phyloP scores from a whole-genome alignment of 371 early-diverging fungal species.

The Mortierella sp. region DNA sequence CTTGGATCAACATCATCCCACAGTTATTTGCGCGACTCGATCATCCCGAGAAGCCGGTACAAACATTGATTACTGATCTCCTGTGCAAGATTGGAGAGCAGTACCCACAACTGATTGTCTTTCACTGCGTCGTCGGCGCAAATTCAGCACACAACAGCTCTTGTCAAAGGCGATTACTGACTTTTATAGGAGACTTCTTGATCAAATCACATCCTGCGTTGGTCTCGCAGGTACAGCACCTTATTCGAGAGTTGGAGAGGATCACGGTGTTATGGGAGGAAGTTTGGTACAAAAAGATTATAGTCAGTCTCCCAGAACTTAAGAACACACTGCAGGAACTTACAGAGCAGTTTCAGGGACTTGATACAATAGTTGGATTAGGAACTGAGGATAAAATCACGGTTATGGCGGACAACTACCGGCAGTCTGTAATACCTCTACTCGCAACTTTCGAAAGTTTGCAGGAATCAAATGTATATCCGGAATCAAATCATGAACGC shows the following conservation, averaged over 20 bases:
- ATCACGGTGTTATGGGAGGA: slow-evolving; percentile 90
- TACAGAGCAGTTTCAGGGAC: slow-evolving; percentile 67
- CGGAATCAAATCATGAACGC: slow-evolving; percentile 72
- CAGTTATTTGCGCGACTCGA: slow-evolving; percentile 83
- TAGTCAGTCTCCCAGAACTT: slow-evolving; percentile 72
- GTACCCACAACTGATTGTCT: slow-evolving; percentile 77
- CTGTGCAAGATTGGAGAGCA: slow-evolving; percentile 70
- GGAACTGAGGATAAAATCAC: slow-evolving; percentile 60
- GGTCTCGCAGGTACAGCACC: slow-evolving; percentile 68
- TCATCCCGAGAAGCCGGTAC: slow-evolving; percentile 73
- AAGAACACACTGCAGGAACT: slow-evolving; percentile 68
- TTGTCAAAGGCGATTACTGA: slow-evolving; percentile 60
- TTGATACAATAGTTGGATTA: slow-evolving; percentile 56
- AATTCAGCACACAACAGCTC: slow-evolving; percentile 63
- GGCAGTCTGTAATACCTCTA: slow-evolving; percentile 70
- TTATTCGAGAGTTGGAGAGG: slow-evolving; percentile 78
- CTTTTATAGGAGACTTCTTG: slow-evolving; percentile 61
- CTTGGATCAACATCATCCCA: slow-evolving; percentile 83
- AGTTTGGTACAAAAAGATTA: slow-evolving; percentile 79
- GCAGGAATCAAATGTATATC: slow-evolving; percentile 56
- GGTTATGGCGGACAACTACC: slow-evolving; percentile 67
- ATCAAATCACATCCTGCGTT: slow-evolving; percentile 61
- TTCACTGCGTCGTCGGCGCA: slow-evolving; percentile 77
- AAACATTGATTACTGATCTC: slow-evolving; percentile 62
- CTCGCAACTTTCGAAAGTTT: slow-evolving; percentile 69